Base-by-base conservation (phyloP, 345 rosid species). In the Lumnitzera littorea region DNA sequence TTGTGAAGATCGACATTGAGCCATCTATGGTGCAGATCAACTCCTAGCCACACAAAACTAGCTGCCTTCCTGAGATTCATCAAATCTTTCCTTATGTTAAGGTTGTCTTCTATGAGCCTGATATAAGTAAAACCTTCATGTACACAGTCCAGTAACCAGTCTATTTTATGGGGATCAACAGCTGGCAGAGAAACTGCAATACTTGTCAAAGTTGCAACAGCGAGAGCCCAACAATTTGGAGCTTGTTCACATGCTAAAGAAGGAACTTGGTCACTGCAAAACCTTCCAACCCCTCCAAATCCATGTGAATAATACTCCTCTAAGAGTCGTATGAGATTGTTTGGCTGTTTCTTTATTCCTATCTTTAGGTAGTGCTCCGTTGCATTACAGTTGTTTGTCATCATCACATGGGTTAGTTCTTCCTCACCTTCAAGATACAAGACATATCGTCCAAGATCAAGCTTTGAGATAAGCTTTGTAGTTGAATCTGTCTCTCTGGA, bases 401-500 rank as follows among this genome's bases (percentile, higher is more conserved):
- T 75, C 83, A 87, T 87, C 56, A 77, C 2, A 11, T 76, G 67
- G 57, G 84, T 87, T 31, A 94, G 76, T 51, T 75, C 76, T 13
- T 78, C 74, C 77, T 94, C 99, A 6, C 91, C 97, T 82, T 94
- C 97, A 49, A 94, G 91, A 71, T 84, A 80, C 77, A 94, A 57
- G 58, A 89, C 97, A 65, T 67, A 94, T 9, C 74, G 74, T 47
- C 84, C 70, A 27, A 92, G 84, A 50, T 87, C 91, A 3, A 55
- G 68, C 72, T 70, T 80, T 1, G 58, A 36, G 43, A 36, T 9
- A 36, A 36, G 43, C 43, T 36, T 36, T 36, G 9, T 36, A 9
- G 43, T 36, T 36, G 43, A 36, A 36, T 36, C 11, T 36, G 43
- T 4, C 9, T 36, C 43, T 5, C 43, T 36, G 43, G 10, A 36